Evolutionary conservation across 2,329 filamentous ascomycete genomes (phyloP).

Genomic region (Epichloe scottii): DNA sequence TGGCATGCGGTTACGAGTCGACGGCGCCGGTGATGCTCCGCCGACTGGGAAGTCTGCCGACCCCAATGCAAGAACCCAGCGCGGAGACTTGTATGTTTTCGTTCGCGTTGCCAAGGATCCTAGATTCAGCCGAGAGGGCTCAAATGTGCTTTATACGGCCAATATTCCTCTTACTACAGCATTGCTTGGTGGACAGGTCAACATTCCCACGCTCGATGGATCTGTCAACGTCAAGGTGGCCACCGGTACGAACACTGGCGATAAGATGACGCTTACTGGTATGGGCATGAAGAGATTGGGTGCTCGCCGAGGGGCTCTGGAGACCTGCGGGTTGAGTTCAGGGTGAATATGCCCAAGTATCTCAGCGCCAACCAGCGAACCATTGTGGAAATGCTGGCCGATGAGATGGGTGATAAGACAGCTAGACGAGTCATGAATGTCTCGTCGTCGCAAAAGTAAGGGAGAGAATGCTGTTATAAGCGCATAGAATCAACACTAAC

Average conservation of each 20-base stretch:
- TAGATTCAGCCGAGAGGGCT: conserved; percentile 77
- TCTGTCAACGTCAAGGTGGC: conserved; percentile 82
- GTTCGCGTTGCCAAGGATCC: conserved; percentile 81
- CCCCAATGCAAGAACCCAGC: conserved; percentile 50
- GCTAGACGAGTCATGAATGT: conserved; percentile 91
- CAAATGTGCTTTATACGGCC: conserved; percentile 87
- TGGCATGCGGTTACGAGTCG: conserved; percentile 80
- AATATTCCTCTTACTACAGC: conserved; percentile 87
- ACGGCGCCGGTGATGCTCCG: conserved; percentile 78
- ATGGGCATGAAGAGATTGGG: conserved; percentile 89
- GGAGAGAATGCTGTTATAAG: neutral
- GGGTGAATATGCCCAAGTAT: conserved; percentile 90
- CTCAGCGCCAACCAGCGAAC: conserved; percentile 83
- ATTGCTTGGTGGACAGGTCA: conserved; percentile 78
- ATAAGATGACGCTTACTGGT: conserved; percentile 75
- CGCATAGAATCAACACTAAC: neutral
- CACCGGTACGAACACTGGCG: conserved; percentile 84
- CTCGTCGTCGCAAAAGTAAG: conserved; percentile 13
- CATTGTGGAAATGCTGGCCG: conserved; percentile 87
- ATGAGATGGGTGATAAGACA: conserved; percentile 87
- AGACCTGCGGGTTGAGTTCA: conserved; percentile 88
- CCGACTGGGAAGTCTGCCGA: conserved; percentile 58
- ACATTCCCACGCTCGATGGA: conserved; percentile 79
- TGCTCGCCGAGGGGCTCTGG: conserved; percentile 56
- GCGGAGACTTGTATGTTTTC: conserved; percentile 83